Evolutionary conservation across 2,329 filamentous ascomycete genomes (phyloP).

Genomic region (Pseudogymnoascus sp.): DNA sequence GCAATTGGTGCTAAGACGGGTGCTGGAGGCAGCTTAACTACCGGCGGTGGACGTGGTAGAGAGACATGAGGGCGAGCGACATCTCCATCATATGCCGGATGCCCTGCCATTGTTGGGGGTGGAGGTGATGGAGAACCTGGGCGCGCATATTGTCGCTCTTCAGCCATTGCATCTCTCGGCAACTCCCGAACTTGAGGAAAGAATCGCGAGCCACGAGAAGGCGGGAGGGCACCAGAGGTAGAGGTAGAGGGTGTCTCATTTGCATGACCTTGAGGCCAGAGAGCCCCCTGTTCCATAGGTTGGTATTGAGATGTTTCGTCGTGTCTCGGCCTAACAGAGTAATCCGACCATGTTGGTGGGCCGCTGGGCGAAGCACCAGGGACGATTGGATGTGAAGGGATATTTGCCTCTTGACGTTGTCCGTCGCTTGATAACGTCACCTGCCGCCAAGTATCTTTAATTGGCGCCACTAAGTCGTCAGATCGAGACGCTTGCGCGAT

Average conservation of each 20-base stretch:
- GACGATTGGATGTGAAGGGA: background rate
- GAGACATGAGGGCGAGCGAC: slow-evolving; percentile 59
- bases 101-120: slow-evolving; percentile 61
- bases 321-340: slow-evolving; percentile 4
- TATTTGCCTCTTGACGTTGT: background rate
- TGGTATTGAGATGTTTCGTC: background rate
- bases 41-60: slow-evolving; percentile 61
- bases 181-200: slow-evolving; percentile 41
- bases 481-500: background rate
- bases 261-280: background rate
- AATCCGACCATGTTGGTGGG: background rate
- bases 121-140: slow-evolving; percentile 58
- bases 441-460: slow-evolving; percentile 13
- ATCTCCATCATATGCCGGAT: slow-evolving; percentile 67
- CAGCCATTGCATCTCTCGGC: slow-evolving; percentile 39
- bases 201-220: slow-evolving; percentile 51
- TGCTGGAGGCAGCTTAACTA: slow-evolving; percentile 72
- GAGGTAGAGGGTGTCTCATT: slow-evolving; percentile 1
- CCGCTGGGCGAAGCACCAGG: background rate
- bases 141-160: slow-evolving; percentile 34
- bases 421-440: background rate
- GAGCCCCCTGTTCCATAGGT: background rate
- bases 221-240: slow-evolving; percentile 32
- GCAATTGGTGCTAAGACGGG: slow-evolving; percentile 35
- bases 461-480: background rate